Conservation (phyloP, 2,329 filamentous ascomycete species). For the Colletotrichum limetticola region DNA sequence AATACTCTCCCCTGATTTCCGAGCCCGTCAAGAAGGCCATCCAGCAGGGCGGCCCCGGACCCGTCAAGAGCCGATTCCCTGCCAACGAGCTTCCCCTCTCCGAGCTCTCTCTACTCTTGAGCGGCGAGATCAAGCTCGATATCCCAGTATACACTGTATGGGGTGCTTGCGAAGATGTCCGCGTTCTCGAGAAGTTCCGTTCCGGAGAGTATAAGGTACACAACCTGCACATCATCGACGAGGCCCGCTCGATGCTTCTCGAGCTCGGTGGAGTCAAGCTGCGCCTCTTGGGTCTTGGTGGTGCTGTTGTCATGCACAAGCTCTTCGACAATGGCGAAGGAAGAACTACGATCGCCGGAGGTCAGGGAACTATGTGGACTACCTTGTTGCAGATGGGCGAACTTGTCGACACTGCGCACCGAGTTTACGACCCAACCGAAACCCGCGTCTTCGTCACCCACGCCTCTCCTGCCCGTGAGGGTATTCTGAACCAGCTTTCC, state of each 20-base stretch:
- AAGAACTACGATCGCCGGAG: slow-evolving; percentile 96
- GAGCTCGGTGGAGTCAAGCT: slow-evolving; percentile 97
- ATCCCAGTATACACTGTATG: slow-evolving; percentile 98
- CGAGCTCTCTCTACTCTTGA: slow-evolving; percentile 89
- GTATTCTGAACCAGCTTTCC: slow-evolving; percentile 95
- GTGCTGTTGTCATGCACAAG: slow-evolving; percentile 99
- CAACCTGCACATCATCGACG: slow-evolving; percentile 98
- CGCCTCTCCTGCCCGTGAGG: slow-evolving; percentile 94
- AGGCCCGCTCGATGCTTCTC: slow-evolving; percentile 93
- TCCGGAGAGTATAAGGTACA: slow-evolving; percentile 98
- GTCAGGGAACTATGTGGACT: slow-evolving; percentile 99
- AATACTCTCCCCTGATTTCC: slow-evolving; percentile 94
- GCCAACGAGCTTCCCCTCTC: slow-evolving; percentile 89
- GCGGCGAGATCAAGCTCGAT: slow-evolving; percentile 89
- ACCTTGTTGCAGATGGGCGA: slow-evolving; percentile 98
- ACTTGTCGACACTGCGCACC: slow-evolving; percentile 95
- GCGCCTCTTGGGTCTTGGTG: slow-evolving; percentile 90
- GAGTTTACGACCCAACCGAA: slow-evolving; percentile 97
- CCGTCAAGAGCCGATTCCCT: slow-evolving; percentile 87
- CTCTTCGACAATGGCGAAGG: slow-evolving; percentile 99
- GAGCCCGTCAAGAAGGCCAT: slow-evolving; percentile 79
- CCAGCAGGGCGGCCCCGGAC: slow-evolving; percentile 72
- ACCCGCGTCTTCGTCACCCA: slow-evolving; percentile 97
- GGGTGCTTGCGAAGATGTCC: slow-evolving; percentile 98
- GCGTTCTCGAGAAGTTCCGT: slow-evolving; percentile 95